Base-by-base conservation (phyloP, 805 yeast species). In the Jamesozyma hellenica region DNA sequence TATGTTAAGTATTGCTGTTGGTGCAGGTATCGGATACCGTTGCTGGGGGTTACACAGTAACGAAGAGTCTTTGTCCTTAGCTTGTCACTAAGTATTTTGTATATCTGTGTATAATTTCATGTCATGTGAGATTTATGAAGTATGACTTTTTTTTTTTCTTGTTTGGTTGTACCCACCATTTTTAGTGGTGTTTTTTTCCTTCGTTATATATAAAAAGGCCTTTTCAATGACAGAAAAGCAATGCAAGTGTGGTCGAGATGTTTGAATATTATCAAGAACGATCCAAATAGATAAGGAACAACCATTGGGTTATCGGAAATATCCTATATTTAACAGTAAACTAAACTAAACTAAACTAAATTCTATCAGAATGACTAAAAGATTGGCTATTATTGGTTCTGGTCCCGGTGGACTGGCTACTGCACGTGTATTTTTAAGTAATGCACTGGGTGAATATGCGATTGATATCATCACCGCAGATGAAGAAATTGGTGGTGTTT, bases 371-470 rank as follows among this genome's bases (percentile, higher is more conserved):
- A 32, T 23, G 28, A 19, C 28, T 13, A 32, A 32, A 14, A 32
- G 35, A 28, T 65, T 82, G 3, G 86, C 85, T 0, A 72, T 84
- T 8, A 68, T 84, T 18, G 94, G 94, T 2, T 87, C 75, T 2
- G 94, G 94, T 0, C 88, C 92, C 0, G 69, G 75, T 33, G 94
- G 90, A 0, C 60, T 79, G 16, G 84, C 79, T 0, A 63, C 73
- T 3, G 76, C 83, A 0, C 74, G 77, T 42, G 84, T 87, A 0
- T 63, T 84, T 10, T 46, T 72, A 7, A 70, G 65, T 9, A 87
- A 79, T 47, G 63, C 65, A 9, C 34, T 29, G 15, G 51, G 58
- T 1, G 53, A 61, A 3, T 71, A 72, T 46, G 61, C 66, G 8
- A 66, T 83, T 35, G 73, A 71, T 19, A 65, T 81, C 4, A 82